Percentiles rank a stretch among this genome's conserved stretches.
These are phyloP conservation scores for Phytophthora pinifolia DNA, from an alignment of 352 stramenopile genomes.

Conservation along the genomic window DNA sequence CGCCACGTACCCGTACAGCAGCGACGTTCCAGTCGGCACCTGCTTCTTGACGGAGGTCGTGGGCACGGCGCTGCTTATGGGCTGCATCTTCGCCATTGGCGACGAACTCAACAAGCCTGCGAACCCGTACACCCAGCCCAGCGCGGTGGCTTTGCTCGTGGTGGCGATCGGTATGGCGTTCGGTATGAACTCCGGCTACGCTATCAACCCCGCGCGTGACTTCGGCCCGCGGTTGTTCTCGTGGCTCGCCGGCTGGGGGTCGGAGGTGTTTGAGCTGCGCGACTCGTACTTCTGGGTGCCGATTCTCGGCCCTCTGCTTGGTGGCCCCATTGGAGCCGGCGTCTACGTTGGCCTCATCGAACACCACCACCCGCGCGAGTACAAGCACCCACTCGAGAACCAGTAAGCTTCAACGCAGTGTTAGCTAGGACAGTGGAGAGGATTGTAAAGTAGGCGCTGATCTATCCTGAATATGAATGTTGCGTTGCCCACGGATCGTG, in stretches of 20 bases:
- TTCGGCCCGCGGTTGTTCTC: slow-evolving; percentile 54
- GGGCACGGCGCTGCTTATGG: slow-evolving; percentile 55
- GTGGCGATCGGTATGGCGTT: slow-evolving; percentile 72
- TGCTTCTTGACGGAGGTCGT: slow-evolving; percentile 66
- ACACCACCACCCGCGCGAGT: slow-evolving; percentile 51
- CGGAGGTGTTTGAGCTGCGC: slow-evolving; percentile 32
- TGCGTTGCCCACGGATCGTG: slow-evolving; percentile 8
- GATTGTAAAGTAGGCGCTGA: slow-evolving; percentile 27
- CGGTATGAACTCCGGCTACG: slow-evolving; percentile 72
- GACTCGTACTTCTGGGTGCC: slow-evolving; percentile 68
- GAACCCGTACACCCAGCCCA: slow-evolving; percentile 41
- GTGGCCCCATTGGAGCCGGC: slow-evolving; percentile 40
- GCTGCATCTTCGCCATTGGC: slow-evolving; percentile 61
- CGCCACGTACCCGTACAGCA: slow-evolving; percentile 50
- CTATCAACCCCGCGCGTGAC: slow-evolving; percentile 64
- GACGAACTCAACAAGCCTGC: slow-evolving; percentile 60
- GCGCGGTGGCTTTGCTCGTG: slow-evolving; percentile 53
- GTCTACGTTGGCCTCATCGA: slow-evolving; percentile 44
- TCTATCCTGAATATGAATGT: slow-evolving; percentile 20
- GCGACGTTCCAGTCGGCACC: slow-evolving; percentile 37
- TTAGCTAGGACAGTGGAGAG: slow-evolving; percentile 19
- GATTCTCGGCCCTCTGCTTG: slow-evolving; percentile 48
- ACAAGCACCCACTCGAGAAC: slow-evolving; percentile 44
- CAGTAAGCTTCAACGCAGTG: slow-evolving; percentile 8
- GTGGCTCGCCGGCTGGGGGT: slow-evolving; percentile 41